A percentile compares a stretch with the other conserved stretches of the same genome.
Conservation (phyloP, 192 early-diverging fungal species). For the Coemansia sp. region DNA sequence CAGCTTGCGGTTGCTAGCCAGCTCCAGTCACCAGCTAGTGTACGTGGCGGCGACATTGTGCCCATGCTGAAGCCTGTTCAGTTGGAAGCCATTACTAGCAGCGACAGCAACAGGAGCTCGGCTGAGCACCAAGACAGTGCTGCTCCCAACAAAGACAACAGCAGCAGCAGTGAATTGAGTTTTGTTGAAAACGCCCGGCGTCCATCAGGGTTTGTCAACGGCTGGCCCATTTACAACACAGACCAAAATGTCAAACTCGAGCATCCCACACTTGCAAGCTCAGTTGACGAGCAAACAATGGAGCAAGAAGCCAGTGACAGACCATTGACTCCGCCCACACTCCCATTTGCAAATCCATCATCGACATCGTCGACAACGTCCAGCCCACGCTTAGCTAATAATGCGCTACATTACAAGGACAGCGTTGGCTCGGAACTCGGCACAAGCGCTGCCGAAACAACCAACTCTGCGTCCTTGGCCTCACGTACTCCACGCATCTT, state of each 20-base stretch:
- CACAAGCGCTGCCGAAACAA: neutral
- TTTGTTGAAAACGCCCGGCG: conserved; percentile 8
- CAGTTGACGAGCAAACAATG: neutral
- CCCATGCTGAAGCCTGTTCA: neutral
- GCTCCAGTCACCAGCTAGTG: neutral
- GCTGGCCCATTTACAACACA: conserved; percentile 36
- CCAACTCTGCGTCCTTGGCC: conserved; percentile 5
- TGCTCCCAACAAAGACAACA: neutral
- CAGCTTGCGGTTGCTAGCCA: neutral
- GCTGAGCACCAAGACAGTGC: conserved; percentile 1
- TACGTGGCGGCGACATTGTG: neutral
- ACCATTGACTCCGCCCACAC: neutral
- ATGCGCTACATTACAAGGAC: neutral
- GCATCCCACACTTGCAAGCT: neutral
- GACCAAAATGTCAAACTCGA: neutral
- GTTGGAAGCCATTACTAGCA: neutral
- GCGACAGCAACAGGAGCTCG: neutral
- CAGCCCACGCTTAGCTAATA: neutral
- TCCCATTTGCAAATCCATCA: neutral
- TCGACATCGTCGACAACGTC: neutral
- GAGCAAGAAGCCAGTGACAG: neutral
- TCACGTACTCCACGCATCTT: conserved; percentile 15
- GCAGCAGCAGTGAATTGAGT: neutral
- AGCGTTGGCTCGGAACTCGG: conserved; percentile 9
- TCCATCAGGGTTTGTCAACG: conserved; percentile 33